Evolutionary conservation across 2,329 filamentous ascomycete genomes (phyloP).

Genomic region (Pseudocercospora macadamiae): DNA sequence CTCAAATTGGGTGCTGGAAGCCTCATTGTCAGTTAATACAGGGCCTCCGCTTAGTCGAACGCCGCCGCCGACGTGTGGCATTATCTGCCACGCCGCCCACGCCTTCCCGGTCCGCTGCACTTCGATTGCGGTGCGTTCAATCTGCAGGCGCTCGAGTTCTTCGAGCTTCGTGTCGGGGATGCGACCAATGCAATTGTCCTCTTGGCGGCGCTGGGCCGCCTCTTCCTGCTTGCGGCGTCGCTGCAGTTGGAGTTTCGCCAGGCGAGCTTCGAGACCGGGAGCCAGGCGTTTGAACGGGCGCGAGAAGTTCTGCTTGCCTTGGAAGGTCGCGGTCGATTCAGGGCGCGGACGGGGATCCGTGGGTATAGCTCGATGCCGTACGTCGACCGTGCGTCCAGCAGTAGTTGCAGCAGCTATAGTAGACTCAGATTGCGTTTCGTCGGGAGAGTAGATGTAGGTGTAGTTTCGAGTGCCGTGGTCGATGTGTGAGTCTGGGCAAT

Average conservation of each 20-base stretch:
- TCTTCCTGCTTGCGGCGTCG: slow-evolving; percentile 41
- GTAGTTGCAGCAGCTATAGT: too few relatives aligned
- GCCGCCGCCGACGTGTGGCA: slow-evolving; percentile 35
- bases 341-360: slow-evolving; percentile 1
- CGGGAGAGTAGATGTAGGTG: background rate
- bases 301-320: slow-evolving; percentile 6
- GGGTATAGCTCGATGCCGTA: background rate
- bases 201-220: slow-evolving; percentile 16
- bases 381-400: background rate
- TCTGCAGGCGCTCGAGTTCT: slow-evolving; percentile 69
- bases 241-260: slow-evolving; percentile 46
- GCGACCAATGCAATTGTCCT: slow-evolving; percentile 61
- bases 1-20: slow-evolving; percentile 15
- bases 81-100: slow-evolving; percentile 67
- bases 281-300: slow-evolving; percentile 40
- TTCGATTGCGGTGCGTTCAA: slow-evolving; percentile 43
- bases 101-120: slow-evolving; percentile 61
- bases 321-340: background rate
- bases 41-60: slow-evolving; percentile 36
- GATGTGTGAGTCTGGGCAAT: background rate
- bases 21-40: slow-evolving; percentile 43
- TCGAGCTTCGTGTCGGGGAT: slow-evolving; percentile 71
- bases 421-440: background rate
- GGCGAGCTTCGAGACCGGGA: slow-evolving; percentile 49
- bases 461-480: background rate